phyloP scores from a whole-genome alignment of 129 eudicot species.

The Pseudognaphalium luteoalbum region DNA sequence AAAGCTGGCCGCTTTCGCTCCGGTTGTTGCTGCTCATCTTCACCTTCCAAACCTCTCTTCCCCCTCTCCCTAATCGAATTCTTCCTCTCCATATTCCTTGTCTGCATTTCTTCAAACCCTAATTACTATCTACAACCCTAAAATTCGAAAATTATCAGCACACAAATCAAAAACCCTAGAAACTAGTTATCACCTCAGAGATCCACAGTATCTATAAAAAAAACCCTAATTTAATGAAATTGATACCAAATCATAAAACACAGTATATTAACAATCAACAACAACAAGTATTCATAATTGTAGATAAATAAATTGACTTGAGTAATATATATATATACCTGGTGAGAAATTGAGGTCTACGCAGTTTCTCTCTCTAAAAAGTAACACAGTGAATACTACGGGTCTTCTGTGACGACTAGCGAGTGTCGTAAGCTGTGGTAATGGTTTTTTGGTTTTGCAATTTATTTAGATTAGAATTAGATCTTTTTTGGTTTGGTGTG shows the following conservation, averaged over 20 bases:
- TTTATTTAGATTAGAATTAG: too few species aligned
- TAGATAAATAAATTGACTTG: neutral
- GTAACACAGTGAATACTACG: neutral
- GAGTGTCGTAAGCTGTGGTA: neutral
- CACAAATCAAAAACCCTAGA: conserved; percentile 53
- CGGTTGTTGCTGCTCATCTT: conserved; percentile 66
- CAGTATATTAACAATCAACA: neutral
- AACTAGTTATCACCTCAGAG: conserved; percentile 18
- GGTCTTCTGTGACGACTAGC: neutral
- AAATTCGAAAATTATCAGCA: conserved; percentile 14
- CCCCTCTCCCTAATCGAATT: conserved; percentile 79
- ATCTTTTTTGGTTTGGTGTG: neutral
- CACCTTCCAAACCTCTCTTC: conserved; percentile 74
- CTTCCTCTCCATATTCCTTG: conserved; percentile 89
- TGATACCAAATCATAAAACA: neutral
- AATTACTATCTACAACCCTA: conserved; percentile 39
- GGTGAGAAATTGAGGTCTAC: neutral
- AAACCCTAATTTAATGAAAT: conserved; percentile 23
- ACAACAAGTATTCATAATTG: too few species aligned
- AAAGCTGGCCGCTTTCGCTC: conserved; percentile 89
- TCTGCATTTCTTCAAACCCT: conserved; percentile 60
- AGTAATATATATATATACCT: neutral
- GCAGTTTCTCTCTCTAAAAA: neutral
- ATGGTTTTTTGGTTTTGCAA: neutral
- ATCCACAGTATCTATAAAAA: conserved; percentile 14